These are phyloP conservation scores for Amanita phalloides DNA, from an alignment of 768 basidiomycete genomes.

Conservation along the genomic window DNA sequence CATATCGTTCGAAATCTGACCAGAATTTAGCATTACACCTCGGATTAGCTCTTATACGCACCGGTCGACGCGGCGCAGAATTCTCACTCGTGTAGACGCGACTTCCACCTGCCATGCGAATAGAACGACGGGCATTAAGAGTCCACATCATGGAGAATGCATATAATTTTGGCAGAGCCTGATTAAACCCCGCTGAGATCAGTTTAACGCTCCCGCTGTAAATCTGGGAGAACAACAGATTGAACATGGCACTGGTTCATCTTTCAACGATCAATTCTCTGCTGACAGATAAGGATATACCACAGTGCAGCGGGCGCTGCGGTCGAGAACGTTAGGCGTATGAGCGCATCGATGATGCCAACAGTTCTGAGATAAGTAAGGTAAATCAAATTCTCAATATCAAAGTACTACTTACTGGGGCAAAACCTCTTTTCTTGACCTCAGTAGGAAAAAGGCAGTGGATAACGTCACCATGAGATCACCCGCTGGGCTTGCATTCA, in stretches of 20 bases:
- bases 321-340: conserved; percentile 21
- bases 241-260: conserved; percentile 19
- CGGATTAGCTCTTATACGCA: background rate
- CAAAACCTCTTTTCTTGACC: conserved; percentile 16
- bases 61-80: conserved; percentile 1
- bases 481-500: conserved; percentile 12
- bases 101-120: conserved; percentile 9
- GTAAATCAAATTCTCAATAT: background rate
- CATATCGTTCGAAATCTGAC: conserved; percentile 8
- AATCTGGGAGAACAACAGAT: conserved; percentile 22
- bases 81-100: conserved; percentile 8
- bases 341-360: conserved; percentile 17
- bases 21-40: background rate
- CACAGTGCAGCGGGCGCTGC: conserved; percentile 23
- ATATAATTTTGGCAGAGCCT: conserved; percentile 21
- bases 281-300: conserved; percentile 8
- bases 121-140: conserved; percentile 18
- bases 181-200: conserved; percentile 19
- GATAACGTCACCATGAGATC: conserved; percentile 17
- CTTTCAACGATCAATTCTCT: background rate
- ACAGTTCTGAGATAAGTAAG: conserved; percentile 11
- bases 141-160: conserved; percentile 28
- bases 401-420: conserved; percentile 14
- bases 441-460: conserved; percentile 20
- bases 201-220: conserved; percentile 13